A percentile compares a stretch with the other conserved stretches of the same genome.
These are phyloP conservation scores for Penicillium tannophilum DNA, from an alignment of 495 filamentous ascomycete genomes.

Conservation along the genomic window DNA sequence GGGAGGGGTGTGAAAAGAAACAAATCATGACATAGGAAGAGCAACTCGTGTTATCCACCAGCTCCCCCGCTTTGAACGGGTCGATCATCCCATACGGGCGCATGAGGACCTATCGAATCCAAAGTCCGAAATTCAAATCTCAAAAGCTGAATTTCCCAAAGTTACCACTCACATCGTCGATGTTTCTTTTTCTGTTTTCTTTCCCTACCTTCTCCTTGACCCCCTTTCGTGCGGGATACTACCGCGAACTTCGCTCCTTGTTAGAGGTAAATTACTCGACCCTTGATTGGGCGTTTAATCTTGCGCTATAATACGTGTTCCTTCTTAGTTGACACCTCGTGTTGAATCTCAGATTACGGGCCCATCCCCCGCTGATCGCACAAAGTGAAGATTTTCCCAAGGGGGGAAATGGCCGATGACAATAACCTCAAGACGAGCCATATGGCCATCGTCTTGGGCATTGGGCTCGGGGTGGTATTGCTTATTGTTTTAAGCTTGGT, in stretches of 20 bases:
- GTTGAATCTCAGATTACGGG: background rate
- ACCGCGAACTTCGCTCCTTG: background rate
- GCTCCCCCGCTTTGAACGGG: slow-evolving; percentile 25
- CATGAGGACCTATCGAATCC: background rate
- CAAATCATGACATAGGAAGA: background rate
- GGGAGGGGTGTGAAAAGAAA: slow-evolving; percentile 4
- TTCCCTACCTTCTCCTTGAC: background rate
- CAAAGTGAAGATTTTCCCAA: background rate
- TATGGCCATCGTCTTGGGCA: slow-evolving; percentile 44
- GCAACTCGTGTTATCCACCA: slow-evolving; percentile 3
- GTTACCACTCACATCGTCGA: background rate
- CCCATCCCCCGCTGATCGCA: slow-evolving; percentile 1
- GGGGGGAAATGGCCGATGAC: slow-evolving; percentile 22
- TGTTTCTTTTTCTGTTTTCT: background rate
- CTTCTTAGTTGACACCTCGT: background rate
- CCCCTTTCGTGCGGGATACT: background rate
- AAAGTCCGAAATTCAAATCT: background rate
- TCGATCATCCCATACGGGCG: slow-evolving; percentile 15
- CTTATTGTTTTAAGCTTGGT: slow-evolving; percentile 41
- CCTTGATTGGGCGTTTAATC: background rate
- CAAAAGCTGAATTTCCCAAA: background rate
- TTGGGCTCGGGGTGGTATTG: slow-evolving; percentile 40
- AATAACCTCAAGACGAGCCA: slow-evolving; percentile 29
- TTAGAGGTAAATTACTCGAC: background rate
- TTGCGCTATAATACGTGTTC: background rate